Evolutionary conservation across 345 rosid genomes (phyloP).

Genomic region (Lagerstroemia speciosa): DNA sequence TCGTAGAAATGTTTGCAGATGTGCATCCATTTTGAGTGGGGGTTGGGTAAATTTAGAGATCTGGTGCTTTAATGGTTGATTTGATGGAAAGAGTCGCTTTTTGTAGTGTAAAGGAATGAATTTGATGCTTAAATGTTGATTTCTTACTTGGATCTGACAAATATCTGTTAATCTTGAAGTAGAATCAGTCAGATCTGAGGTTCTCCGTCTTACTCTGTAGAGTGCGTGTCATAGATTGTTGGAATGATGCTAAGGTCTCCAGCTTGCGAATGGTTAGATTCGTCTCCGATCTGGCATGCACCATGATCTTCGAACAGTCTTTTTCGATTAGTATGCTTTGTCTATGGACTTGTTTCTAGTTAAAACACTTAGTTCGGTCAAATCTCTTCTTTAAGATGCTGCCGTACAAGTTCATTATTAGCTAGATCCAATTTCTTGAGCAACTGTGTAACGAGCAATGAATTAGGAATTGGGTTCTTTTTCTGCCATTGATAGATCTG

Average conservation of each 20-base stretch:
- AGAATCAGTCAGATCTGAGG: background rate
- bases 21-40: background rate
- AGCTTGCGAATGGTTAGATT: background rate
- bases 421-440: background rate
- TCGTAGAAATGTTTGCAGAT: background rate
- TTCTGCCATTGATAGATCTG: slow-evolving; percentile 3
- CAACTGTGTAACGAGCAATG: too few relatives aligned
- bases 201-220: background rate
- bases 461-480: too few relatives aligned
- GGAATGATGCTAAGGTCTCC: background rate
- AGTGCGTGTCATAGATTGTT: background rate
- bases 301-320: background rate
- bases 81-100: background rate
- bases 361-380: background rate
- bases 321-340: background rate
- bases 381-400: background rate
- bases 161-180: background rate
- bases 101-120: background rate
- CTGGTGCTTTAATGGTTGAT: background rate
- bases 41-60: background rate
- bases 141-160: slow-evolving; percentile 2
- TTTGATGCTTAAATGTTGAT: background rate
- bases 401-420: background rate
- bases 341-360: background rate
- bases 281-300: background rate